Evolutionary conservation across 2,329 filamentous ascomycete genomes (phyloP).

Genomic region (Claviceps pazoutovae): DNA sequence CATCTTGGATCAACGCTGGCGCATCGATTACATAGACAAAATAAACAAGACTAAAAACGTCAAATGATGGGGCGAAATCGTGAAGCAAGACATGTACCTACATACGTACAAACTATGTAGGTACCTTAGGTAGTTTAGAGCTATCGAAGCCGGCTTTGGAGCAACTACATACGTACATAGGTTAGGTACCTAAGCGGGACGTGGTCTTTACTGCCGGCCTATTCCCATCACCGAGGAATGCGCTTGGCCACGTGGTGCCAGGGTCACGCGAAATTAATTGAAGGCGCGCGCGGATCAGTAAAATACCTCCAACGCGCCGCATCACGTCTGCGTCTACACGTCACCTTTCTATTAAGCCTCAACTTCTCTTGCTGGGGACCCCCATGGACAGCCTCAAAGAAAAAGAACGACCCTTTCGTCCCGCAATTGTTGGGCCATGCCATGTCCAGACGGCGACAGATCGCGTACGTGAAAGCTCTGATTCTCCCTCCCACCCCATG

Average conservation of each 20-base stretch:
- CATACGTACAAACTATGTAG: too few relatives aligned
- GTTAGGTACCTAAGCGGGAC: too few relatives aligned
- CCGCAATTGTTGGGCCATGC: slow-evolving; percentile 21
- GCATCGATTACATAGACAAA: too few relatives aligned
- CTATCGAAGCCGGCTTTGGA: too few relatives aligned
- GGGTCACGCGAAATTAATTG: too few relatives aligned
- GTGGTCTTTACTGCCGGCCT: background rate
- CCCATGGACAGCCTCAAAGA: slow-evolving; percentile 7
- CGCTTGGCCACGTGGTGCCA: too few relatives aligned
- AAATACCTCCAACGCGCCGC: background rate
- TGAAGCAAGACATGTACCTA: too few relatives aligned
- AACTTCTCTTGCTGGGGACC: background rate
- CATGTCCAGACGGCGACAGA: slow-evolving; percentile 23
- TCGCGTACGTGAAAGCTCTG: slow-evolving; percentile 16
- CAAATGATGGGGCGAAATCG: too few relatives aligned
- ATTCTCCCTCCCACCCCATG: background rate
- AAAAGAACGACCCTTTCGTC: slow-evolving; percentile 9
- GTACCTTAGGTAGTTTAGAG: too few relatives aligned
- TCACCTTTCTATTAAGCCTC: background rate
- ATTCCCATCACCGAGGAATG: background rate
- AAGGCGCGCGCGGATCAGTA: background rate
- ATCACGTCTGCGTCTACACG: slow-evolving; percentile 3
- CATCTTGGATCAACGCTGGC: too few relatives aligned
- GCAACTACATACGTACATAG: too few relatives aligned
- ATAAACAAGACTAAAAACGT: too few relatives aligned